Percentiles rank a stretch among this genome's conserved stretches.
These are phyloP conservation scores for Trichoderma hamatum DNA, from an alignment of 2,329 filamentous ascomycete species.

Conservation along the genomic window DNA sequence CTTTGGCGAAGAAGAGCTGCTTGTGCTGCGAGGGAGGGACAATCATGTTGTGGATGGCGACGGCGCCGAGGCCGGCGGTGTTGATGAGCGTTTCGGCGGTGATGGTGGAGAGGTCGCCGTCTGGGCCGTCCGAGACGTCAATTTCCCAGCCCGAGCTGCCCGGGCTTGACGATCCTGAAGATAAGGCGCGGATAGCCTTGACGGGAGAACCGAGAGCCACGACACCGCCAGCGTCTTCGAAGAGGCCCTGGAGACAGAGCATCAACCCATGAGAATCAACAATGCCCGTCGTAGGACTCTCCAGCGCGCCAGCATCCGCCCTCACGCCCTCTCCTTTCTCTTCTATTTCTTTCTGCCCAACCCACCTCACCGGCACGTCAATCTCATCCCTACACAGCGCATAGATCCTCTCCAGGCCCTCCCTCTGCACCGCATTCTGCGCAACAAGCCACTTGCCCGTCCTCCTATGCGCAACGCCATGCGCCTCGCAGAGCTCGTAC, in stretches of 20 bases:
- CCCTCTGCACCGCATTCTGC: conserved; percentile 72
- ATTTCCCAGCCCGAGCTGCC: conserved; percentile 72
- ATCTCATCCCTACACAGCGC: conserved; percentile 45
- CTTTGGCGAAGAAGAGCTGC: conserved; percentile 82
- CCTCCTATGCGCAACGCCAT: conserved; percentile 70
- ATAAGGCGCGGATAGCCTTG: conserved; percentile 54
- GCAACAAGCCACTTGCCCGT: conserved; percentile 96
- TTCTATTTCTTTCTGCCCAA: conserved; percentile 64
- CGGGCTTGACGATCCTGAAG: conserved; percentile 35
- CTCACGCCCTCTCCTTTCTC: conserved; percentile 73
- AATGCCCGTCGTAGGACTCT: conserved; percentile 85
- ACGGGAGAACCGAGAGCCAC: conserved; percentile 72
- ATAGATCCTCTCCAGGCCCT: conserved; percentile 59
- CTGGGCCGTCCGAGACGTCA: conserved; percentile 50
- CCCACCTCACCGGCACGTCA: conserved; percentile 72
- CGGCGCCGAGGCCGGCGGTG: conserved; percentile 79
- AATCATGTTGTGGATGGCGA: conserved; percentile 79
- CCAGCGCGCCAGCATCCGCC: conserved; percentile 74
- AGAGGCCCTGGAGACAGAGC: conserved; percentile 74
- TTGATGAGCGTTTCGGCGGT: conserved; percentile 81
- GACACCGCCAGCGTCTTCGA: conserved; percentile 77
- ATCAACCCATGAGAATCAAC: conserved; percentile 86
- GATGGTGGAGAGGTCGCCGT: conserved; percentile 59
- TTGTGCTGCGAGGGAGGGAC: conserved; percentile 59
- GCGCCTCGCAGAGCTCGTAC: conserved; percentile 73